Evolutionary conservation across 352 stramenopile species (phyloP), one percentile per base, ranked within the genome.

Genomic region (Phytophthora kernoviae): DNA sequence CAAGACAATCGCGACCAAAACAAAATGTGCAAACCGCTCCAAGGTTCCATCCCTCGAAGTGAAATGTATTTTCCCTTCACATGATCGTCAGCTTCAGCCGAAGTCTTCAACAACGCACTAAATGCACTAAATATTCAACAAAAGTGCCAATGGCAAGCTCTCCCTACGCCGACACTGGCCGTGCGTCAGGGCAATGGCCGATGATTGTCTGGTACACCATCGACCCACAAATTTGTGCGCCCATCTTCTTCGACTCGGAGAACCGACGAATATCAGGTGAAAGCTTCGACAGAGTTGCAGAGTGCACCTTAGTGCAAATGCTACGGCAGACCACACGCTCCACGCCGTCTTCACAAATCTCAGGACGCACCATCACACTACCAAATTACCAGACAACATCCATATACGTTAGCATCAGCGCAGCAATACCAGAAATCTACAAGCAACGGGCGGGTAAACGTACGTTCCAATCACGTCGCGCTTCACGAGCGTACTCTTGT

Each of bases 401-500:
- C 10, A 49, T 32, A 45, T 0, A 34, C 5, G 39, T 70, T 62
- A 70, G 56, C 27, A 57, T 14, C 27, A 7, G 27, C 24, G 24
- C 36, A 17, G 5, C 45, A 43, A 41, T n/a, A 22, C 17, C n/a
- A 47, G 2, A 17, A 44, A 21, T 40, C 12, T 36, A 56, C 7
- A 36, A 54, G 9, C 39, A 30, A 15, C 4, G 24, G 3, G 27
- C n/a, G 24, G 40, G 11, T 18, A 14, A 54, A 73, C 63, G 34
- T 73, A 76, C 68, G 57, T 65, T 62, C 68, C 68, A 45, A 73
- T 65, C n/a, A 73, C 50, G 68, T 76, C 58, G 6, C 68, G 68
- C 53, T 73, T 72, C 22, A 73, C 43, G 30, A 62, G 18, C 20
- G 62, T 73, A 12, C 41, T 45, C 33, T 69, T 58, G 40, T 44